phyloP scores from a whole-genome alignment of 345 rosid species.

The Melastoma malabathricum region DNA sequence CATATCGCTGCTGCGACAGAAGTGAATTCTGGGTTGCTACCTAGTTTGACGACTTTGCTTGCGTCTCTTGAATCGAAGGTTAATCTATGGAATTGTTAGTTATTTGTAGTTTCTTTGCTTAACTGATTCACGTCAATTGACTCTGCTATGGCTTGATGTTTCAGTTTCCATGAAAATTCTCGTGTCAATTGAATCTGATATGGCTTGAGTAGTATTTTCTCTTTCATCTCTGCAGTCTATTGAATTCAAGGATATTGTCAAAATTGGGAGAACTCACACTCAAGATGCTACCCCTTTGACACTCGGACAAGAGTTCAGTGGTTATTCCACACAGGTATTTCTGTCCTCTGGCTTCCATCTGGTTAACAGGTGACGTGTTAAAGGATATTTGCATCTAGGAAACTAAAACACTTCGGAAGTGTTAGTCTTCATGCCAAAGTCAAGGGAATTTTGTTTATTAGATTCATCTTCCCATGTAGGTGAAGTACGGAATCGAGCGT shows the following conservation, averaged over 20 bases:
- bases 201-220: not conserved
- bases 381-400: not conserved
- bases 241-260: conserved; percentile 82
- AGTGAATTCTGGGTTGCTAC: conserved; percentile 72
- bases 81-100: conserved; percentile 1
- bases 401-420: not conserved
- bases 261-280: conserved; percentile 94
- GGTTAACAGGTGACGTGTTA: not conserved
- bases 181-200: not conserved
- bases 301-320: conserved; percentile 95
- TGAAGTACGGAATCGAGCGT: conserved; percentile 75
- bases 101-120: no score
- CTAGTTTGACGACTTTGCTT: conserved; percentile 59
- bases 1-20: conserved; percentile 78
- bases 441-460: no score
- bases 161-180: not conserved
- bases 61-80: conserved; percentile 73
- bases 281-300: conserved; percentile 99
- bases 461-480: conserved; percentile 24
- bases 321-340: conserved; percentile 81
- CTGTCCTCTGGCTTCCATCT: not conserved
- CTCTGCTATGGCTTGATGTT: not conserved
- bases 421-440: no score
- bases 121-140: no score
- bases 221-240: conserved; percentile 29